Base-by-base conservation (phyloP, 257 asterid species). In the Perilla frutescens region DNA sequence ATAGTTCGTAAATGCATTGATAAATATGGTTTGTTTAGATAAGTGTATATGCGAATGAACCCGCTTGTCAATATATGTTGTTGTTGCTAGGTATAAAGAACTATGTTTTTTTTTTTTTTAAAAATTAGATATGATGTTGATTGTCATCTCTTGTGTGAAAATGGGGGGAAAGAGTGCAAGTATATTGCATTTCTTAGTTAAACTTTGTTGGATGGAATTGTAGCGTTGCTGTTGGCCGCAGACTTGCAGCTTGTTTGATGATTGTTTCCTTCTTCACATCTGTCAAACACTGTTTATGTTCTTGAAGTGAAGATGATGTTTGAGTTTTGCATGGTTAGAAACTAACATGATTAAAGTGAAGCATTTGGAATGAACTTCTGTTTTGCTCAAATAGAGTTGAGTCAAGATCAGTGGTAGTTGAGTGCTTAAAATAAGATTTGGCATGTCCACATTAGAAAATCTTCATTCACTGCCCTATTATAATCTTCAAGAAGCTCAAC, bases 301-400 rank as follows among this genome's bases (percentile, higher is more conserved):
- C 66, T n/a, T 61, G 7, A 39, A 61, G 66, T 61, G 67, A 61
- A 32, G 48, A 39, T 39, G 36, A 14, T 14, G 48, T 61, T 37
- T 60, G 66, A 60, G 48, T 37, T 6, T 37, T 5, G 66, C 13
- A n/a, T n/a, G 48, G 39, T 13, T 56, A 31, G 8, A 9, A 32
- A 57, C 12, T 36, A 20, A 26, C 10, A 20, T 55, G 26, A 15
- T 54, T 57, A 34, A 3, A 39, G 26, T 20, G 26, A 29, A 15
- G 55, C 39, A 44, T 29, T 3, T 9, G 15, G 53, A 10, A 41
- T 44, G 20, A 26, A 63, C 53, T 43, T 63, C 9, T 11, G 54
- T 8, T 63, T 43, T 4, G 9, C 15, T 0, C 4, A 10, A 7
- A 40, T 8, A 15, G 67, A 39, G 51, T 62, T 15, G 8, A 15